Base-by-base conservation (phyloP, 306 rosid species). In the Astragalus membranaceus region DNA sequence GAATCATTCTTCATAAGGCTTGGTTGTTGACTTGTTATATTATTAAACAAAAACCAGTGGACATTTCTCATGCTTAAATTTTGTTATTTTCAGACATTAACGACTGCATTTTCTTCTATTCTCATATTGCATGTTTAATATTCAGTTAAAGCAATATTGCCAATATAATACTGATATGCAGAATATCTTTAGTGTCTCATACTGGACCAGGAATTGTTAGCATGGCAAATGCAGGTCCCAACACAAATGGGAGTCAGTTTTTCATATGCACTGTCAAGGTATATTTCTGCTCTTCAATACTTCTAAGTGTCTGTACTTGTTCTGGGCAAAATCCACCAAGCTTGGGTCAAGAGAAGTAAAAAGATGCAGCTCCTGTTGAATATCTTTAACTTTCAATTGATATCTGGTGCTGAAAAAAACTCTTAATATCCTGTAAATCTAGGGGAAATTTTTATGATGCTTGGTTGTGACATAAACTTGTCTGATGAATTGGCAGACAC, bases 141-240 rank as follows among this genome's bases (percentile, higher is more conserved):
- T 47, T 63, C 11, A 42, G 17, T 15, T 35, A 32, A 42, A 43
- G 66, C 13, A 6, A 16, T 58, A 17, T 50, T 72, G 72, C 52
- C 49, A 42, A 29, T 72, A 67, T 73, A 69, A 55, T 66, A 15
- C 69, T 73, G 58, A 54, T 54, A 39, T 67, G 12, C 67, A 35
- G 54, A 67, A 53, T 64, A 47, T 80, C 74, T 76, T 67, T 74
- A 93, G 98, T 94, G 82, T 65, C 86, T 63, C 97, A 91, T 69
- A 67, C 78, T 51, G 96, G 99, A 64, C 91, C 97, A 0, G 99
- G 99, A 78, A 79, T 85, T 78, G 79, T 94, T 58, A 94, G 99
- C 88, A 94, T 94, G 99, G 97, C 99, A 64, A 94, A 94, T 83
- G 97, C 99, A 33, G 99, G 99, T 63, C 99, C 99, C 60, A 91